Conservation (phyloP, 768 basidiomycete species). For the Suillus subluteus region DNA sequence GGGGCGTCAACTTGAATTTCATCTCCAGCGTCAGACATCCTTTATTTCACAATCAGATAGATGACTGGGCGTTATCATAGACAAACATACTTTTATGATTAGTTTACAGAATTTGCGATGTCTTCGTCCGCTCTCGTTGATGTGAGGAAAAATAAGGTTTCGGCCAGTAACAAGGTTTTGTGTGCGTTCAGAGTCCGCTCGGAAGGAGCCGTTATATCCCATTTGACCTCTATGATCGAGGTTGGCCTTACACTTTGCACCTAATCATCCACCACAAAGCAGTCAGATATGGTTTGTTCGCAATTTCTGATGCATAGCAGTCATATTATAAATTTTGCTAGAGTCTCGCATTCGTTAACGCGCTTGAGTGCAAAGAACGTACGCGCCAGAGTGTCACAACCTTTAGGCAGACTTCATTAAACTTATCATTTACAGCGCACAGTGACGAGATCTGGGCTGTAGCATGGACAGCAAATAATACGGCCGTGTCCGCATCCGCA, state of each 20-base stretch:
- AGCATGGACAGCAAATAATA: constrained; percentile 69
- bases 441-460: constrained; percentile 80
- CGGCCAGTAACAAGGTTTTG: constrained; percentile 30
- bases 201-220: constrained; percentile 44
- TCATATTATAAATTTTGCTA: constrained; percentile 31
- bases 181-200: constrained; percentile 56
- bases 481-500: constrained; percentile 70
- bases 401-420: constrained; percentile 1
- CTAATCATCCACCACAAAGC: constrained; percentile 10
- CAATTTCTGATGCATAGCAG: constrained; percentile 12
- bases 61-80: constrained; percentile 12
- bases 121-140: constrained; percentile 98
- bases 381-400: constrained; percentile 32
- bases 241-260: not conserved
- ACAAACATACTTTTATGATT: constrained; percentile 43
- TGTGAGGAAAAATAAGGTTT: constrained; percentile 69
- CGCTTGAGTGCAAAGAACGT: constrained; percentile 81
- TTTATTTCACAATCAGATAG: constrained; percentile 27
- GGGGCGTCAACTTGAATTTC: constrained; percentile 77
- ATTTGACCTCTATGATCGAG: not conserved
- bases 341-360: constrained; percentile 78
- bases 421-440: constrained; percentile 59
- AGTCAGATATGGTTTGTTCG: constrained; percentile 33
- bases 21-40: constrained; percentile 99
- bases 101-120: constrained; percentile 46